Conservation (phyloP, 2,329 filamentous ascomycete genomes). For the Epichloe sibirici region DNA sequence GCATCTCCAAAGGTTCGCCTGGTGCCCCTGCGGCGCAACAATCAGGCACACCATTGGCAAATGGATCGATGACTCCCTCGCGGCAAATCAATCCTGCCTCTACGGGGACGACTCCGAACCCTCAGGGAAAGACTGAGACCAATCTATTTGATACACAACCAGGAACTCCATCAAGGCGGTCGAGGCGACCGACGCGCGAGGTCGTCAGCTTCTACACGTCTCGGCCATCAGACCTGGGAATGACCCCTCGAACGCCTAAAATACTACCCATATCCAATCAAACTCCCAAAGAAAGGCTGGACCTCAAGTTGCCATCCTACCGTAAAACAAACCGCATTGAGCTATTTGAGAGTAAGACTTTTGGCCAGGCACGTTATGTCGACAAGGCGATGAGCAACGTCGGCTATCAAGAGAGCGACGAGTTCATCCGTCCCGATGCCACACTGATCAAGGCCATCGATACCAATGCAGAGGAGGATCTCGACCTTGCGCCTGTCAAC, state of each 20-base stretch:
- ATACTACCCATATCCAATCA: conserved; percentile 68
- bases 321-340: conserved; percentile 68
- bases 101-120: conserved; percentile 30
- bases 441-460: conserved; percentile 55
- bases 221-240: conserved; percentile 29
- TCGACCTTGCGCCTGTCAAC: conserved; percentile 28
- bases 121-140: conserved; percentile 19
- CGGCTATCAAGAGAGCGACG: conserved; percentile 89
- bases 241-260: conserved; percentile 44
- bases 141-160: conserved; percentile 19
- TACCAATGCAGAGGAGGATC: conserved; percentile 46
- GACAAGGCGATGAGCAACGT: conserved; percentile 94
- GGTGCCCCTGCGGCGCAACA: conserved; percentile 22
- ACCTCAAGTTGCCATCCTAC: conserved; percentile 64
- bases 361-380: conserved; percentile 80
- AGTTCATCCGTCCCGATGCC: conserved; percentile 67
- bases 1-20: conserved; percentile 35
- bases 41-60: conserved; percentile 16
- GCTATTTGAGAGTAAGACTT: conserved; percentile 71
- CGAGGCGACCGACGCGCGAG: conserved; percentile 37
- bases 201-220: conserved; percentile 40
- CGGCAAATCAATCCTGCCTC: conserved; percentile 32
- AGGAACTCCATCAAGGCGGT: conserved; percentile 22
- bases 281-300: conserved; percentile 68
- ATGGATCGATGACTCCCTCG: conserved; percentile 34